A percentile compares a stretch with the other conserved stretches of the same genome.
Evolutionary conservation across 495 filamentous ascomycete species (phyloP).

Genomic region (Penicillium salamii): DNA sequence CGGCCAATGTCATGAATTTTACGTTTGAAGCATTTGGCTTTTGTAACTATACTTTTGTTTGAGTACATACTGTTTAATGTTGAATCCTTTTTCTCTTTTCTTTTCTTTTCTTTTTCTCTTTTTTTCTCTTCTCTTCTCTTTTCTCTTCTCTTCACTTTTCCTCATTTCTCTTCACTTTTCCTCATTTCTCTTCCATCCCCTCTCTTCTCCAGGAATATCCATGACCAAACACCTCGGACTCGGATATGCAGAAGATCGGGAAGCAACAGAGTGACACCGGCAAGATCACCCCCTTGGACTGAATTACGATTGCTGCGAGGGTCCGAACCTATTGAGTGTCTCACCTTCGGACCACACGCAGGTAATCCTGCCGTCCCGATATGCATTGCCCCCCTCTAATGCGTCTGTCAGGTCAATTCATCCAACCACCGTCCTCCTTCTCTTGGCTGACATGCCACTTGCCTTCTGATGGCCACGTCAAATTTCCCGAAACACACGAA

Average conservation of each 20-base stretch:
- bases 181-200: neutral
- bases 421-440: neutral
- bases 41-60: slow-evolving; percentile 22
- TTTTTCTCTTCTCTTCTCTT: neutral
- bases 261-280: slow-evolving; percentile 27
- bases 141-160: neutral
- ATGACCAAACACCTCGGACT: neutral
- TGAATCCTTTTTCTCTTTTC: neutral
- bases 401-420: neutral
- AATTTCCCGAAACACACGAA: neutral
- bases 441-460: neutral
- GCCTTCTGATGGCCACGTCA: neutral
- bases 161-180: neutral
- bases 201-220: neutral
- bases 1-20: slow-evolving; percentile 23
- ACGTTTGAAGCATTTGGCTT: slow-evolving; percentile 2
- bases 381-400: slow-evolving; percentile 21
- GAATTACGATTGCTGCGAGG: slow-evolving; percentile 23
- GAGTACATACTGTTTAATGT: slow-evolving; percentile 8
- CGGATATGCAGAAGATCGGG: slow-evolving; percentile 14
- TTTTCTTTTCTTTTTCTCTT: neutral
- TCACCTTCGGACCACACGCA: slow-evolving; percentile 31
- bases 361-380: slow-evolving; percentile 32
- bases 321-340: slow-evolving; percentile 24
- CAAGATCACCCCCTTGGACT: too few relatives aligned